A percentile compares a stretch with the other conserved stretches of the same genome.
Conservation (phyloP, 306 rosid genomes). For the Lathyrus tuberosus region DNA sequence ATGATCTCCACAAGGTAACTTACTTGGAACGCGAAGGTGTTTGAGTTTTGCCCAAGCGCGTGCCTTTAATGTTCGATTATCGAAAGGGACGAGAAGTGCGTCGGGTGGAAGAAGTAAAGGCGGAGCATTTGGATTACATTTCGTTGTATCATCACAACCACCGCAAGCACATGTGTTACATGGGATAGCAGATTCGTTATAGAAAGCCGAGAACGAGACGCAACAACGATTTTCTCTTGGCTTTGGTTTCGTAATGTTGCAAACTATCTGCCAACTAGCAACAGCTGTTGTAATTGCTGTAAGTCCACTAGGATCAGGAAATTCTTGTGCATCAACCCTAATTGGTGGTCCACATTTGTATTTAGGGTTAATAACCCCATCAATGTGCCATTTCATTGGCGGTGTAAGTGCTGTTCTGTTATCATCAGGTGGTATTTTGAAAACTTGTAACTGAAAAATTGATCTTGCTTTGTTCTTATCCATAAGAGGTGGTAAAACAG, state of each 20-base stretch:
- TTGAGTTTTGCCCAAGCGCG: conserved; percentile 77
- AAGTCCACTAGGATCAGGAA: conserved; percentile 77
- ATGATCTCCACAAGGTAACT: conserved; percentile 72
- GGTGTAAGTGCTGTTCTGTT: conserved; percentile 73
- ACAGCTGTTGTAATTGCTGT: conserved; percentile 48
- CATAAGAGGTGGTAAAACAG: conserved; percentile 61
- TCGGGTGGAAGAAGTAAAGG: conserved; percentile 66
- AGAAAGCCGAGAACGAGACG: conserved; percentile 76
- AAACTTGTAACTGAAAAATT: conserved; percentile 69
- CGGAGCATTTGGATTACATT: conserved; percentile 48
- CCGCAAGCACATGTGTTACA: conserved; percentile 93
- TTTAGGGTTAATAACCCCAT: conserved; percentile 65
- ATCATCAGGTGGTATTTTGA: conserved; percentile 71
- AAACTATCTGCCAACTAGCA: conserved; percentile 79
- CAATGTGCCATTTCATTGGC: conserved; percentile 66
- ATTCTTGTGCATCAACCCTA: conserved; percentile 60
- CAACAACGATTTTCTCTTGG: conserved; percentile 62
- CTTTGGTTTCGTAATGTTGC: conserved; percentile 73
- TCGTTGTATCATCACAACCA: conserved; percentile 51
- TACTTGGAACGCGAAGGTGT: conserved; percentile 44
- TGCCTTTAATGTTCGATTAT: conserved; percentile 58
- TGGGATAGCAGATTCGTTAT: conserved; percentile 72
- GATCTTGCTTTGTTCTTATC: conserved; percentile 60
- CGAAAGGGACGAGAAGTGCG: conserved; percentile 76
- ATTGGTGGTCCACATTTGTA: conserved; percentile 70